These are phyloP conservation scores for Cinnamomum micranthum DNA, from an alignment of 164 flowering plant species.

Conservation along the genomic window DNA sequence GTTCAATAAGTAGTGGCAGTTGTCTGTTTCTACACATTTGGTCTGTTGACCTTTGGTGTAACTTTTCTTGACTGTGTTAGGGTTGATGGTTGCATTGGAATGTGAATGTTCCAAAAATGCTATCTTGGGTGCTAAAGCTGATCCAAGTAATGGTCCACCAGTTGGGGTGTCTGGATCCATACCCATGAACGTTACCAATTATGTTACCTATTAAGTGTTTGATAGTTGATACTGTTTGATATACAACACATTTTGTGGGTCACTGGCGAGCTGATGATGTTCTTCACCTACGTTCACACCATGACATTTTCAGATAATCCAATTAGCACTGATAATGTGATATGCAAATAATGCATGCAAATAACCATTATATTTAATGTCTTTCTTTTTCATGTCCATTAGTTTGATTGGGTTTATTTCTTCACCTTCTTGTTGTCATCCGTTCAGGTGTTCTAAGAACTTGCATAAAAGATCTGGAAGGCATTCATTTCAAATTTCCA, in stretches of 20 bases:
- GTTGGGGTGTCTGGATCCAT: too few species aligned
- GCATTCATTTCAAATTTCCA: not conserved
- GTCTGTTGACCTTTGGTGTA: too few species aligned
- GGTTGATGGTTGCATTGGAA: not conserved
- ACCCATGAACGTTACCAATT: not conserved
- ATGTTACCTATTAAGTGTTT: not conserved
- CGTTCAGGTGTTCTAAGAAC: not conserved
- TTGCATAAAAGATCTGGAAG: not conserved
- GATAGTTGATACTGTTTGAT: not conserved
- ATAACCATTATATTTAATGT: not conserved
- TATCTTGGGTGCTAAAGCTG: too few species aligned
- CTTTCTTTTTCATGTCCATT: not conserved
- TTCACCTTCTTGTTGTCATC: not conserved
- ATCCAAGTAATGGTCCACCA: too few species aligned
- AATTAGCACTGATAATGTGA: not conserved
- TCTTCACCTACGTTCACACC: not conserved
- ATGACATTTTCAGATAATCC: too few species aligned
- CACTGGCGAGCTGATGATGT: not conserved
- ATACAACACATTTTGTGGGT: not conserved
- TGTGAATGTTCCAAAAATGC: not conserved
- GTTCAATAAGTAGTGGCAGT: too few species aligned
- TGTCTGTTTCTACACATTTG: too few species aligned
- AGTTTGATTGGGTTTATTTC: not conserved
- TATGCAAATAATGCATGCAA: not conserved
- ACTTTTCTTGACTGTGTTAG: too few species aligned